Evolutionary conservation across 805 yeast species (phyloP).

Genomic region (Lipomyces mesembrius): DNA sequence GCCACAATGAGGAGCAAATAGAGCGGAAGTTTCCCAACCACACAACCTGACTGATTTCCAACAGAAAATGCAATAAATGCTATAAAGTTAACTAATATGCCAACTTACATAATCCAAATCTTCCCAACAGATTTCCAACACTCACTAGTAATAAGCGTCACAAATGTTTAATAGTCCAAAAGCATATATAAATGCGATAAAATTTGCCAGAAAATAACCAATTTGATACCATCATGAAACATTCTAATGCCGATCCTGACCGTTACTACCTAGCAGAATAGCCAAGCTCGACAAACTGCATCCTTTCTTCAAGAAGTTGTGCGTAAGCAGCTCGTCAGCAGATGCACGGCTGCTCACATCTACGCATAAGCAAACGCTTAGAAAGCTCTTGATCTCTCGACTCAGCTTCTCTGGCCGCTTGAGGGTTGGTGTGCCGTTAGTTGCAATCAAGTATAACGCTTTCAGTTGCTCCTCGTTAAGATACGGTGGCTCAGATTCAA

Average conservation of each 20-base stretch:
- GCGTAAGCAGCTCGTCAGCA: slow-evolving; percentile 83
- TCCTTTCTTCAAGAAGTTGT: slow-evolving; percentile 63
- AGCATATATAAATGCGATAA: not conserved
- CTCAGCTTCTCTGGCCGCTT: slow-evolving; percentile 72
- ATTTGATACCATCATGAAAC: not conserved
- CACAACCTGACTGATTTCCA: too few relatives aligned
- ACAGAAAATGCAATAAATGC: not conserved
- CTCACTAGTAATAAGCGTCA: not conserved
- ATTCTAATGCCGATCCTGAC: not conserved
- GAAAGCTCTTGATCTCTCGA: slow-evolving; percentile 77
- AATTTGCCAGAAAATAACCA: not conserved
- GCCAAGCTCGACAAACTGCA: slow-evolving; percentile 58
- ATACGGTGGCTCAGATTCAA: slow-evolving; percentile 84
- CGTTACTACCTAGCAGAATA: slow-evolving; percentile 37
- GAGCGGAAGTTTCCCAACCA: too few relatives aligned
- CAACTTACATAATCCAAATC: not conserved
- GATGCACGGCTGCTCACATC: slow-evolving; percentile 91
- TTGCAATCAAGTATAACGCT: slow-evolving; percentile 75
- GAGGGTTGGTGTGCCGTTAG: slow-evolving; percentile 79
- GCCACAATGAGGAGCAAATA: too few relatives aligned
- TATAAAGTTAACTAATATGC: not conserved
- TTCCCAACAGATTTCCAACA: not conserved
- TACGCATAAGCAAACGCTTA: slow-evolving; percentile 90
- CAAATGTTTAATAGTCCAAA: not conserved
- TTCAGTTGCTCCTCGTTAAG: slow-evolving; percentile 77